Evolutionary conservation across 805 yeast genomes (phyloP), one percentile per base, ranked within the genome.

Genomic region (Tetrapisispora arboricola): DNA sequence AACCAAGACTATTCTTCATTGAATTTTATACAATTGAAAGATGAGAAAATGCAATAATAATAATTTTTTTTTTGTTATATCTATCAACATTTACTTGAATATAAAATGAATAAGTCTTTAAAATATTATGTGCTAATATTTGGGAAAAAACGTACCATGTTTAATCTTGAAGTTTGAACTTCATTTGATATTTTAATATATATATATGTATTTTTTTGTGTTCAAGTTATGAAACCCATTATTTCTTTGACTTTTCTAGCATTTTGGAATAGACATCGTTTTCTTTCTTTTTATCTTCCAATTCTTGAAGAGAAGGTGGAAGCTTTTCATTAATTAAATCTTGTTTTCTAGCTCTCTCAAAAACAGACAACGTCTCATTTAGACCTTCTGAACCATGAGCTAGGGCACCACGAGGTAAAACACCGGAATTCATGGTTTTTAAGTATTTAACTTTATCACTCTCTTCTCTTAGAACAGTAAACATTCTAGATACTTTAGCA

Each of bases 401-500:
- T 40, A 90, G 68, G 6, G 94, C 76, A 18, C 95, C 96, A 54
- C 81, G 78, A 11, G 97, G 97, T 48, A 90, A 67, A 10, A 67
- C 68, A n/a, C 92, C 90, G 36, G 86, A 79, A 46, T 81, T 72
- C 47, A 76, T 68, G 15, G 71, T 70, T 64, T 86, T 85, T 53
- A 90, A 70, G 54, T 81, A 85, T 38, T 80, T 79, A 38, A 90
- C 92, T 49, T 77, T 78, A 60, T 85, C 96, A 36, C 88, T 73
- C 55, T 90, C 95, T 57, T 85, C 87, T 49, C 96, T 73, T 51
- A 90, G 69, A 7, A 88, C 81, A 47, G 79, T 81, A 64, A 83
- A 88, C 94, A 90, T 85, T 43, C 96, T 74, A 19, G 95, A 81
- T 49, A 90, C 85, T 49, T 95, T 76, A n/a, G 97, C 97, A 62